phyloP scores from a whole-genome alignment of 2,329 filamentous ascomycete species.

The Juglanconis oblonga region DNA sequence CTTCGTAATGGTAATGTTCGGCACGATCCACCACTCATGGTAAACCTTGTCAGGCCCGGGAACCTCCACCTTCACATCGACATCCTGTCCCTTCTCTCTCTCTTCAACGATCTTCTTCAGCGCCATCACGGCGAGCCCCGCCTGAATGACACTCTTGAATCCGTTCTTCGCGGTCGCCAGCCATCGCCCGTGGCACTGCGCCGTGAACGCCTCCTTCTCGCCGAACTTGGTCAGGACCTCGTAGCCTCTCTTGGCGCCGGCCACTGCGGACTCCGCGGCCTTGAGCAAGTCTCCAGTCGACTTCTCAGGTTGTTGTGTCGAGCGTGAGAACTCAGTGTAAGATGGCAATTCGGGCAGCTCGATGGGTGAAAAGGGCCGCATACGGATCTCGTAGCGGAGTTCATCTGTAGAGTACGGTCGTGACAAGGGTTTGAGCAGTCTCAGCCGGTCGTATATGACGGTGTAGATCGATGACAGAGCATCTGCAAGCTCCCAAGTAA shows the following conservation, averaged over 20 bases:
- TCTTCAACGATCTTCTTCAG: slow-evolving; percentile 54
- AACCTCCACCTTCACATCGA: slow-evolving; percentile 49
- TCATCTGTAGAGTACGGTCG: slow-evolving; percentile 65
- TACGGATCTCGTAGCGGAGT: slow-evolving; percentile 77
- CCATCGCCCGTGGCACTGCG: slow-evolving; percentile 62
- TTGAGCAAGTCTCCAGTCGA: slow-evolving; percentile 39
- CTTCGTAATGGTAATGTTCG: slow-evolving; percentile 35
- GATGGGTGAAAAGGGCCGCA: slow-evolving; percentile 76
- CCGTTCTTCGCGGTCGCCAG: slow-evolving; percentile 54
- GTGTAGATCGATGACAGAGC: slow-evolving; percentile 63
- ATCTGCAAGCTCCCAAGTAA: slow-evolving; percentile 55
- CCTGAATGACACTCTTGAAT: slow-evolving; percentile 68
- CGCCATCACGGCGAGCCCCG: slow-evolving; percentile 61
- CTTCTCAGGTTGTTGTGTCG: slow-evolving; percentile 38
- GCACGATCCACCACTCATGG: slow-evolving; percentile 65
- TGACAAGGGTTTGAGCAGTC: slow-evolving; percentile 46
- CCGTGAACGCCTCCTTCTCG: slow-evolving; percentile 51
- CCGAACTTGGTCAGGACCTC: slow-evolving; percentile 54
- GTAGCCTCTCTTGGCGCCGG: slow-evolving; percentile 51
- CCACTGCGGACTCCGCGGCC: slow-evolving; percentile 43
- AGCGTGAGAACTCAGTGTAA: slow-evolving; percentile 56
- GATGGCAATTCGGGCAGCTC: slow-evolving; percentile 65
- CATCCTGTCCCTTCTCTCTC: slow-evolving; percentile 22
- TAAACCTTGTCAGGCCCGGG: slow-evolving; percentile 52
- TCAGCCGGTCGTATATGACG: slow-evolving; percentile 55